phyloP scores from a whole-genome alignment of 2,329 filamentous ascomycete genomes.

The Colletotrichum noveboracense region DNA sequence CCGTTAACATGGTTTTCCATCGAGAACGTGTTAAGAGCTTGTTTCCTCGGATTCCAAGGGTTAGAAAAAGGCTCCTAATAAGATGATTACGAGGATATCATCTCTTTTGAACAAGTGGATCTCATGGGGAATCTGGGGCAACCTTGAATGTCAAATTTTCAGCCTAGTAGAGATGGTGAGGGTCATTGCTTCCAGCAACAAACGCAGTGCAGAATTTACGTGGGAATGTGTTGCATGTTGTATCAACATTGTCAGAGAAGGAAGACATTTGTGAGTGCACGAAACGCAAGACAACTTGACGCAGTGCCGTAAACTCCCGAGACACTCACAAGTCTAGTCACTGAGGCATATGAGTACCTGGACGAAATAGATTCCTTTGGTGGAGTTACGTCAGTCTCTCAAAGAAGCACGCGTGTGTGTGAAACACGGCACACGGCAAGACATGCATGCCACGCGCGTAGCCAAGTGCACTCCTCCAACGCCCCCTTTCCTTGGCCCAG shows the following conservation, averaged over 20 bases:
- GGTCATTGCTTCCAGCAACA: background rate
- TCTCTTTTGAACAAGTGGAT: background rate
- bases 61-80: background rate
- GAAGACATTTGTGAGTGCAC: background rate
- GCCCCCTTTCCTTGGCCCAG: background rate
- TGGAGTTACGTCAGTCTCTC: background rate
- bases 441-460: background rate
- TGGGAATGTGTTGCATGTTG: too few species aligned
- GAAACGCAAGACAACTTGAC: too few species aligned
- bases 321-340: too few species aligned
- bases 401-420: background rate
- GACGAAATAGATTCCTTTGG: background rate
- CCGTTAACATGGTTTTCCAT: background rate
- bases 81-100: background rate
- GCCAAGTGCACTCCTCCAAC: background rate
- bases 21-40: background rate
- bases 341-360: background rate
- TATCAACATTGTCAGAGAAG: background rate
- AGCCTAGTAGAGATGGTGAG: background rate
- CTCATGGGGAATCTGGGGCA: background rate
- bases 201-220: too few species aligned
- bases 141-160: fast-evolving
- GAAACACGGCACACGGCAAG: background rate
- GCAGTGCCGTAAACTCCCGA: too few species aligned
- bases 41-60: background rate